These are phyloP conservation scores for Paracoccidioides brasiliensis DNA, from an alignment of 2,329 filamentous ascomycete species.

Conservation along the genomic window DNA sequence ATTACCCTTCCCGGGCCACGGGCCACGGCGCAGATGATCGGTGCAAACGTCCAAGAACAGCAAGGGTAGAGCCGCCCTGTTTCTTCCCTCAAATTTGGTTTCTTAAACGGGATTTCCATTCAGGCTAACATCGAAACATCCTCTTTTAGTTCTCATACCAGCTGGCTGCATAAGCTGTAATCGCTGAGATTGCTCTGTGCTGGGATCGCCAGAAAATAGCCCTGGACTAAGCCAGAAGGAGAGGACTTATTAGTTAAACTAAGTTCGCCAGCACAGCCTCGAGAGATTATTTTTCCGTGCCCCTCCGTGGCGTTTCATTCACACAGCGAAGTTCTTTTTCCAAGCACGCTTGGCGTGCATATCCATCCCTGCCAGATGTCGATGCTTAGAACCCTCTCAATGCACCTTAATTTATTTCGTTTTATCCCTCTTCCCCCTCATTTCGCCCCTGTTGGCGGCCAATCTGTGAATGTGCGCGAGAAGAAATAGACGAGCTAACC, in stretches of 20 bases:
- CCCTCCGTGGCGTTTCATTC: background rate
- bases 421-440: background rate
- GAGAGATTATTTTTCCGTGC: background rate
- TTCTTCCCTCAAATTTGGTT: background rate
- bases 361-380: constrained; percentile 4
- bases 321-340: background rate
- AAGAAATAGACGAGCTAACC: background rate
- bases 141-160: background rate
- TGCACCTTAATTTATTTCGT: background rate
- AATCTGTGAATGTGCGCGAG: background rate
- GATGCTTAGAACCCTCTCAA: background rate
- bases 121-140: background rate
- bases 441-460: background rate
- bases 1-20: background rate
- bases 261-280: background rate
- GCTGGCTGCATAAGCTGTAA: background rate
- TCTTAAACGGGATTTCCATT: background rate
- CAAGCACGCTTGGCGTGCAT: background rate
- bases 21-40: background rate
- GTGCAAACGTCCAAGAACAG: background rate
- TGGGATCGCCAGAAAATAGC: background rate
- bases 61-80: background rate
- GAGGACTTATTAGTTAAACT: background rate
- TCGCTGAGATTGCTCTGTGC: background rate
- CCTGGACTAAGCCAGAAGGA: background rate